Evolutionary conservation across 805 yeast species (phyloP).

Genomic region (Myxozyma melibiosi): DNA sequence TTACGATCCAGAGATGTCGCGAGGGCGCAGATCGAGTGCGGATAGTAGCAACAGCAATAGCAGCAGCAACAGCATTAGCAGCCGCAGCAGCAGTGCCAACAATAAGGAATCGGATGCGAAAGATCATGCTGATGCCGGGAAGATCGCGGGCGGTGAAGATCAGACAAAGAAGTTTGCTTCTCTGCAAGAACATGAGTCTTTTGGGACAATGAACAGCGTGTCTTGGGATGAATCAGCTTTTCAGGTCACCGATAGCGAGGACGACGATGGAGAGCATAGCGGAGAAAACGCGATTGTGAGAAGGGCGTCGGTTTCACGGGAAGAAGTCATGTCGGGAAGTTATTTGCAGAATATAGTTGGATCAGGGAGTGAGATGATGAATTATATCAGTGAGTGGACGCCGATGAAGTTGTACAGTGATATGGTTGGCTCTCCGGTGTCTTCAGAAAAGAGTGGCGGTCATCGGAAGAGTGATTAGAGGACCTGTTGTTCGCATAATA

Average conservation of each 20-base stretch:
- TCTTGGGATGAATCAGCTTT: constrained; percentile 25
- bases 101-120: no score
- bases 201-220: constrained; percentile 8
- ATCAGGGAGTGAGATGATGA: constrained; percentile 5
- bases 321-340: neutral
- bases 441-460: neutral
- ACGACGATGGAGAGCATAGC: constrained; percentile 6
- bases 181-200: constrained; percentile 1
- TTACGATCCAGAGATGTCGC: constrained; percentile 22
- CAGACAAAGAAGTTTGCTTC: no score
- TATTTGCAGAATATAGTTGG: constrained; percentile 8
- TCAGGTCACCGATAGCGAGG: constrained; percentile 22
- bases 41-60: no score
- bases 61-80: no score
- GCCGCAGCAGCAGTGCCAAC: no score
- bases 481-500: neutral
- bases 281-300: constrained; percentile 1
- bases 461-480: neutral
- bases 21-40: neutral
- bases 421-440: neutral
- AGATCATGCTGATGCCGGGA: no score
- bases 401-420: constrained; percentile 22
- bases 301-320: neutral
- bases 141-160: no score
- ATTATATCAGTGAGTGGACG: constrained; percentile 27